Evolutionary conservation across 257 asterid species (phyloP).

Genomic region (Cynanchum wilfordii): DNA sequence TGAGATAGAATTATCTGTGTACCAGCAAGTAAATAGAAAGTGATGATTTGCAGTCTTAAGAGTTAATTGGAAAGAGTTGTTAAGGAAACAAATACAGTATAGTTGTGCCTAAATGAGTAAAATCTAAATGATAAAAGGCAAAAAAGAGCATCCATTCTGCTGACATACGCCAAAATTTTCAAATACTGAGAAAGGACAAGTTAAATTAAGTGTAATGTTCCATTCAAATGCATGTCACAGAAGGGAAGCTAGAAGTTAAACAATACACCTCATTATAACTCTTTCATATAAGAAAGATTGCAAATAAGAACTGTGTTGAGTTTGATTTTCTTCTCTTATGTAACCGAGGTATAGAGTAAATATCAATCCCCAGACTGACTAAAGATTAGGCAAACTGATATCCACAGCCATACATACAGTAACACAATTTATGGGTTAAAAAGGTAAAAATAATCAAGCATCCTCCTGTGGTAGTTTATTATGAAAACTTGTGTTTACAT

Average conservation of each 20-base stretch:
- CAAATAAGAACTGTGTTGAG: background rate
- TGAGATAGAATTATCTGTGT: constrained; percentile 15
- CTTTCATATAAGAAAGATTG: background rate
- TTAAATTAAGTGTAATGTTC: background rate
- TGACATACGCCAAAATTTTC: background rate
- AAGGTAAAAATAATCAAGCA: background rate
- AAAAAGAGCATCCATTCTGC: background rate
- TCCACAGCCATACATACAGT: no score
- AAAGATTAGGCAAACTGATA: background rate
- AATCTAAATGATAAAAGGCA: background rate
- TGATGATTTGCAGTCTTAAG: background rate
- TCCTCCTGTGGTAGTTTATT: background rate
- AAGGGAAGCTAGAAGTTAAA: background rate
- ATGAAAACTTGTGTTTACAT: background rate
- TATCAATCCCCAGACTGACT: background rate
- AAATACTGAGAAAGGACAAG: background rate
- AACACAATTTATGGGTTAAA: background rate
- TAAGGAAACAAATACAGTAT: background rate
- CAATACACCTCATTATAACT: background rate
- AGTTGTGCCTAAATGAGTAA: background rate
- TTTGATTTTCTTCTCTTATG: background rate
- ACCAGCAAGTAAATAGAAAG: background rate
- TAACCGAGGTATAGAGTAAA: background rate
- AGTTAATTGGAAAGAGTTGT: background rate
- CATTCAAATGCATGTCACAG: background rate